These are phyloP conservation scores for Cladosporium colombiae DNA, from an alignment of 2,329 filamentous ascomycete species.

Conservation along the genomic window DNA sequence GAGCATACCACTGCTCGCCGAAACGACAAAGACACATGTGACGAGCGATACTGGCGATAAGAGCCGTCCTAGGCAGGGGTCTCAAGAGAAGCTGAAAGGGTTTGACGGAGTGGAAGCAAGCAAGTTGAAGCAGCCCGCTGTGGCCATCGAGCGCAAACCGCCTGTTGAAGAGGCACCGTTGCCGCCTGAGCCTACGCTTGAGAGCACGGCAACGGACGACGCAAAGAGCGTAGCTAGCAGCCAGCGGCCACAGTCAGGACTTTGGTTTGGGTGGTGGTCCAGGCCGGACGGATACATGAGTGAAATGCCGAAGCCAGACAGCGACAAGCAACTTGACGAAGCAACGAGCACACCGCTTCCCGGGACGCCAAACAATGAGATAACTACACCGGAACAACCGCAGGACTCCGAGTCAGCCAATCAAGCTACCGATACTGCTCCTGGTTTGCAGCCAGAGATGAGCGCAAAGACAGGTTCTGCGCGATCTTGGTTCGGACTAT, in stretches of 20 bases:
- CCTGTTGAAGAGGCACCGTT: constrained; percentile 43
- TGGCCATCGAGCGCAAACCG: constrained; percentile 22
- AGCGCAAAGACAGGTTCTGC: constrained; percentile 21
- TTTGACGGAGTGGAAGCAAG: constrained; percentile 25
- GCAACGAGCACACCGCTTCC: constrained; percentile 46
- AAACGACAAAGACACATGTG: constrained; percentile 50
- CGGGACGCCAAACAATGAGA: constrained; percentile 31
- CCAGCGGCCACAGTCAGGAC: constrained; percentile 29
- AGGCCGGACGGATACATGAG: constrained; percentile 48
- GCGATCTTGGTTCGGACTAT: constrained; percentile 52
- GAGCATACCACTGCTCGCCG: constrained; percentile 46
- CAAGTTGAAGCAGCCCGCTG: constrained; percentile 25
- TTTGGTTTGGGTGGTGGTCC: constrained; percentile 53
- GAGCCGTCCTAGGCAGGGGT: constrained; percentile 27
- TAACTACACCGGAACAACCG: not conserved
- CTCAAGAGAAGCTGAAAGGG: constrained; percentile 31
- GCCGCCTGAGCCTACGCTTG: constrained; percentile 44
- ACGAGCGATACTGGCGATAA: constrained; percentile 35
- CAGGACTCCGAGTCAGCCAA: not conserved
- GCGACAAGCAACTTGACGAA: constrained; percentile 34
- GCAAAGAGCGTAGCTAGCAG: constrained; percentile 24
- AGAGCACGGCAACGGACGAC: constrained; percentile 27
- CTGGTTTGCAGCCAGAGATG: constrained; percentile 28
- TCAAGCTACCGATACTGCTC: not conserved
- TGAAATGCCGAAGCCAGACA: constrained; percentile 40